Base-by-base conservation (phyloP, 75 land plant genomes). In the Pinus tabuliformis region DNA sequence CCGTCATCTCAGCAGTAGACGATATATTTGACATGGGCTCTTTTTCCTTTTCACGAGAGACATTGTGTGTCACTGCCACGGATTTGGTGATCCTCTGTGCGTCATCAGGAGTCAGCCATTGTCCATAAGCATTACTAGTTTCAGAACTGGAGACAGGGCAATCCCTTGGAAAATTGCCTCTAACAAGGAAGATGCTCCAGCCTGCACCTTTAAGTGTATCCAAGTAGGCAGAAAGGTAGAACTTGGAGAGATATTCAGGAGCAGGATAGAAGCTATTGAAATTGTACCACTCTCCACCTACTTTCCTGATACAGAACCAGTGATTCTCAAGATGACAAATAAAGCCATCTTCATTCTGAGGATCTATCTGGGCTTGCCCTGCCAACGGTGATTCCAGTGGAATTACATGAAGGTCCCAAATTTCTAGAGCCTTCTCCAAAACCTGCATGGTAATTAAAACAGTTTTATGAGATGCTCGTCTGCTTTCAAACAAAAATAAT, bases 181-280 rank as follows among this genome's bases (percentile, higher is more conserved):
- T 82, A n/a, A 96, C 97, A 37, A 89, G 70, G 77, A 96, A 96
- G 26, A 96, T 93, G 82, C 94, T 91, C 99, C 97, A 96, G n/a
- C 97, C 94, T 8, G 57, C 79, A 70, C 87, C 89, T 61, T 86
- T 88, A 39, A 96, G 86, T 3, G 91, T 72, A 72, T 91, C 94
- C 6, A 96, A 83, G 73, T 86, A 91, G 57, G 99, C 99, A 24
- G 97, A 91, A 17, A 93, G 91, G 75, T 90, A 90, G 78, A 93
- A 93, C 77, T 89, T 90, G 45, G 99, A 91, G 73, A 96, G 92
- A 78, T 91, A 90, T 79, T 91, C 86, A 1, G 97, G 99, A 13
- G 97, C 99, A 56, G 94, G 89, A 80, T 84, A 88, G 13, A 93
- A 84, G 63, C 97, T 93, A 77, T 96, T 92, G 79, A 96, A 96